phyloP scores from a whole-genome alignment of 2,329 filamentous ascomycete genomes.

The Cytospora paraplurivora region DNA sequence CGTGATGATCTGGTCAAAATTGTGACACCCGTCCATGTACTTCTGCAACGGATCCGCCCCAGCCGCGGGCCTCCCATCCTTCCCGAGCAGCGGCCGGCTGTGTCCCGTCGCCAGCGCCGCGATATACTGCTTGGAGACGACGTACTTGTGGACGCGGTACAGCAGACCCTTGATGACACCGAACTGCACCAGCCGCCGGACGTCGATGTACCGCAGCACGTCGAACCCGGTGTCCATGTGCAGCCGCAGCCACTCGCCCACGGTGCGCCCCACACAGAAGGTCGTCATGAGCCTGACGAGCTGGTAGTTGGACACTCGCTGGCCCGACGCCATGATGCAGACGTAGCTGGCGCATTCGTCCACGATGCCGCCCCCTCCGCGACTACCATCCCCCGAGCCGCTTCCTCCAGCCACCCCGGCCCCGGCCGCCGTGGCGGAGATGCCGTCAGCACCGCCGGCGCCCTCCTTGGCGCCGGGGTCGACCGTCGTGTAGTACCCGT shows the following conservation, averaged over 20 bases:
- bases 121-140: constrained; percentile 68
- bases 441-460: constrained; percentile 50
- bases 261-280: constrained; percentile 79
- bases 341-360: constrained; percentile 90
- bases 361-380: constrained; percentile 44
- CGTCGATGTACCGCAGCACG: constrained; percentile 76
- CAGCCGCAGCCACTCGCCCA: constrained; percentile 82
- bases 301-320: constrained; percentile 57
- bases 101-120: constrained; percentile 58
- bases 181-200: constrained; percentile 91
- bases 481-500: constrained; percentile 26
- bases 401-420: neutral
- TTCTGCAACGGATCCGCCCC: constrained; percentile 60
- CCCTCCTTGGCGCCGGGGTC: constrained; percentile 13
- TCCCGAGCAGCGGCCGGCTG: constrained; percentile 39
- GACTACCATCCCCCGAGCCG: neutral
- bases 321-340: constrained; percentile 46
- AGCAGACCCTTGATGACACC: constrained; percentile 93
- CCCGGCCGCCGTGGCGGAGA: constrained; percentile 40
- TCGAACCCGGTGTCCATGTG: constrained; percentile 68
- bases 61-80: constrained; percentile 36
- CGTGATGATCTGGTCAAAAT: constrained; percentile 81
- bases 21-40: constrained; percentile 74
- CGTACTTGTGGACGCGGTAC: constrained; percentile 91
- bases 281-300: constrained; percentile 83